Evolutionary conservation across 495 filamentous ascomycete species (phyloP), one percentile per base, ranked within the genome.

Genomic region (Lichina pygmaea): DNA sequence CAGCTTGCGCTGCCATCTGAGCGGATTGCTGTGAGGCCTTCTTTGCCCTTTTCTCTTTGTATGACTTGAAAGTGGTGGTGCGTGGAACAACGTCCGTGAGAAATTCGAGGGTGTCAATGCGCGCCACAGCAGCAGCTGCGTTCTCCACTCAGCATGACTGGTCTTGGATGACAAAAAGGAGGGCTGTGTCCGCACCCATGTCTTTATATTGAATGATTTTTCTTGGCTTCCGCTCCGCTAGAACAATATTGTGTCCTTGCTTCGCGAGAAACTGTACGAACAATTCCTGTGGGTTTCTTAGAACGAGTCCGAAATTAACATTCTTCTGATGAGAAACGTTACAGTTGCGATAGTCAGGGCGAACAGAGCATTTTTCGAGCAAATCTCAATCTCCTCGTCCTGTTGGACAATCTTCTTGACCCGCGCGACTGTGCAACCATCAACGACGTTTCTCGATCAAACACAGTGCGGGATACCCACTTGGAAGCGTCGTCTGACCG

Each of bases 141-240:
- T 44, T 39, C 46, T 8, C 51, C 13, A 48, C 9, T 12, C 16
- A 42, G 37, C 17, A 30, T 24, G 24, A 24, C 24, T 24, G 24
- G 15, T 46, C 50, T 30, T 13, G 24, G n/a, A 42, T 31, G 43
- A 34, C 33, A 52, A 57, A 31, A 17, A 41, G 9, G 15, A 11
- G 4, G 17, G 30, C 24, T 45, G 42, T 16, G 43, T 38, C 24
- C 17, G 16, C 60, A 86, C 79, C 77, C 12, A 95, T 66, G 59
- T 97, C 89, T 58, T 80, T 84, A 67, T 97, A 97, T 58, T 95
- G 91, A 51, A 97, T 76, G 47, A 86, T 93, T 51, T 86, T 76
- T 37, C 89, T 71, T 31, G 86, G 86, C 59, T 94, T 94, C 46
- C 77, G 68, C 57, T 94, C 89, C 6, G 81, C 69, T 50, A 84